Conservation (phyloP, 306 rosid species). For the Erythrophleum fordii region DNA sequence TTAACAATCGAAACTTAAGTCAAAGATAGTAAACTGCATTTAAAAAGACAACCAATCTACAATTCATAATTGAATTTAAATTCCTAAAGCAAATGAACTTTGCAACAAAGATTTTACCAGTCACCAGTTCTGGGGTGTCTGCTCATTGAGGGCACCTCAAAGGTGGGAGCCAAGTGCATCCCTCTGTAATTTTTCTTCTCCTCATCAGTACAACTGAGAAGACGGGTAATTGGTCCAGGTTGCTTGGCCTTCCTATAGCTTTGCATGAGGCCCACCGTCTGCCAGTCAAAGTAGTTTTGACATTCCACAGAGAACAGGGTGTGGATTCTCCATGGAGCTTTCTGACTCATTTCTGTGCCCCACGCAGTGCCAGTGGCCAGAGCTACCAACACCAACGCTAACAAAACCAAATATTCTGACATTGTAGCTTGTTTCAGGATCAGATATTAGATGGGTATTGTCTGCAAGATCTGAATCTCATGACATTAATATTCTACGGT, state of each 20-base stretch:
- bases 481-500: slow-evolving; percentile 9
- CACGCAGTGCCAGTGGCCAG: slow-evolving; percentile 38
- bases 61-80: slow-evolving; percentile 35
- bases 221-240: slow-evolving; percentile 92
- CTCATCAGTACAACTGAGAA: slow-evolving; percentile 92
- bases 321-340: slow-evolving; percentile 73
- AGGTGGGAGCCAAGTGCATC: slow-evolving; percentile 94
- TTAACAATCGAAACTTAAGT: slow-evolving; percentile 23
- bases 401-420: slow-evolving; percentile 51
- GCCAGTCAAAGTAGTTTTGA: slow-evolving; percentile 99
- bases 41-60: slow-evolving; percentile 34
- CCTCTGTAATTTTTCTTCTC: slow-evolving; percentile 90
- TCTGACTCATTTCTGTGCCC: slow-evolving; percentile 47
- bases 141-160: slow-evolving; percentile 97
- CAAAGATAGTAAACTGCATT: slow-evolving; percentile 30
- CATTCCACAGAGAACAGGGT: slow-evolving; percentile 98
- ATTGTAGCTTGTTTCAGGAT: slow-evolving; percentile 53
- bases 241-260: slow-evolving; percentile 83
- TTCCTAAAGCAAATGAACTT: not conserved
- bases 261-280: slow-evolving; percentile 90
- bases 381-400: slow-evolving; percentile 28
- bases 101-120: slow-evolving; percentile 51
- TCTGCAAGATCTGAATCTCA: slow-evolving; percentile 55
- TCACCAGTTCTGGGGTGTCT: slow-evolving; percentile 97
- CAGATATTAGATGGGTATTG: slow-evolving; percentile 56